Conservation (phyloP, 2,329 filamentous ascomycete species). For the Aspergillus intermedius region DNA sequence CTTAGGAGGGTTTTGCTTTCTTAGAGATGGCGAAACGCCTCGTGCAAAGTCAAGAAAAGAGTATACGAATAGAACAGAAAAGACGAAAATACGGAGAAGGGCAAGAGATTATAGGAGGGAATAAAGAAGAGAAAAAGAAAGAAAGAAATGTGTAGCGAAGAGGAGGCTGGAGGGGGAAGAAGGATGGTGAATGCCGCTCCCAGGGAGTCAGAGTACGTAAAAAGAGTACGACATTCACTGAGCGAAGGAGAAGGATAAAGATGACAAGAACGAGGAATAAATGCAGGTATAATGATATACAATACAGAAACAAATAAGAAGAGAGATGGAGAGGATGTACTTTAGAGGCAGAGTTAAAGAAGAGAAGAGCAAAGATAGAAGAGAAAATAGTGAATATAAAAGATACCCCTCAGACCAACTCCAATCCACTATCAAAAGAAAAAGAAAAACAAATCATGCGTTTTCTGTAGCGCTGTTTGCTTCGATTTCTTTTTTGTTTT, state of each 20-base stretch:
- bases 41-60: background rate
- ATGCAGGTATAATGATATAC: background rate
- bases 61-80: background rate
- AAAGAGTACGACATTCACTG: background rate
- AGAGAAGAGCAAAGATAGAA: background rate
- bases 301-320: background rate
- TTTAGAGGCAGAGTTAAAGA: too few relatives aligned
- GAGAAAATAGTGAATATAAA: background rate
- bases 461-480: background rate
- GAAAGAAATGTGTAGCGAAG: constrained; percentile 5
- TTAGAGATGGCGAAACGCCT: background rate
- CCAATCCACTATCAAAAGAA: background rate
- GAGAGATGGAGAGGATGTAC: too few relatives aligned
- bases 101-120: background rate
- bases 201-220: background rate
- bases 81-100: background rate
- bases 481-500: too few relatives aligned
- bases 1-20: background rate
- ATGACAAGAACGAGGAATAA: background rate
- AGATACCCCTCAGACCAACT: constrained; percentile 1
- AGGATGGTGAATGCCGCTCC: background rate
- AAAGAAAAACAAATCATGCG: background rate
- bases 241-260: background rate
- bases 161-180: constrained; percentile 6
- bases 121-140: constrained; percentile 4